Evolutionary conservation across 495 filamentous ascomycete species (phyloP), one percentile per base, ranked within the genome.

Genomic region (Daldinia caldariorum): DNA sequence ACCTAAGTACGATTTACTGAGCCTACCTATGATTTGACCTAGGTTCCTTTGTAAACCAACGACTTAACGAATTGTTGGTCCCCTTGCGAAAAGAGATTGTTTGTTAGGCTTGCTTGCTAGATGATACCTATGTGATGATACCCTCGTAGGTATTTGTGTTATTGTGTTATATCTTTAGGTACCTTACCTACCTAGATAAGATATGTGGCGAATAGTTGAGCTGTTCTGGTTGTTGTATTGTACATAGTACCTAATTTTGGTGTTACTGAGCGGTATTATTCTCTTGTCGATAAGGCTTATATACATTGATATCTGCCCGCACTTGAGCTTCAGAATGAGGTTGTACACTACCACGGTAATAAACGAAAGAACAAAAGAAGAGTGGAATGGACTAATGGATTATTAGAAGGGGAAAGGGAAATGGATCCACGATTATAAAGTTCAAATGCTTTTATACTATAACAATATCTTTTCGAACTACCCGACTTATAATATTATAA

Each of bases 81-180:
- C 3, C 3, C 43, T 47, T 1, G 1, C 20, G 43, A 22, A 47
- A 22, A 10, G 43, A 22, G 4, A 35, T 35, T 35, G 34, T 35
- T 35, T 35, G 34, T 35, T 35, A 10, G 34, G 34, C 34, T 35
- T 35, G 16, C 18, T 4, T 4, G 8, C 22, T 47, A 22, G 20
- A 47, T 47, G 43, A 47, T 47, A n/a, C n/a, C n/a, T n/a, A 47
- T 47, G 43, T 47, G 43, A 47, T 47, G 20, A 41, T 47, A n/a
- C n/a, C n/a, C n/a, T n/a, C n/a, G n/a, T n/a, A n/a, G n/a, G n/a
- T n/a, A n/a, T n/a, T n/a, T n/a, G n/a, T n/a, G n/a, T n/a, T n/a
- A n/a, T 32, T 53, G 4, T 53, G 49, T 8, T 53, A 32, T 53
- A n/a, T 22, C 12, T 14, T 12, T n/a, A n/a, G n/a, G n/a, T n/a